Evolutionary conservation across 805 yeast species (phyloP).

Genomic region (Tetrapisispora namnaoensis): DNA sequence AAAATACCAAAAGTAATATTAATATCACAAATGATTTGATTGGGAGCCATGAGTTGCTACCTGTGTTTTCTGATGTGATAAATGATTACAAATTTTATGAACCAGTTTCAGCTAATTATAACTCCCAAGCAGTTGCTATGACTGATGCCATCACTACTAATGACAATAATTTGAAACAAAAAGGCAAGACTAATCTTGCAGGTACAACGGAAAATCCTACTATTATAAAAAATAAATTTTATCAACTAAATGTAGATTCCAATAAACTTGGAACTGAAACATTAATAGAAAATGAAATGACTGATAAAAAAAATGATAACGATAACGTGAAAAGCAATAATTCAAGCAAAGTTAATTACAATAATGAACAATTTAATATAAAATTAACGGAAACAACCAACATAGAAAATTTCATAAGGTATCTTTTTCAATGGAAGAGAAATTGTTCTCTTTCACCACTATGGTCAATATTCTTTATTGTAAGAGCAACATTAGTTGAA

Average conservation of each 20-base stretch:
- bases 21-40: background rate
- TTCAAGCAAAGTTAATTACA: background rate
- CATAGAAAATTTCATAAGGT: slow-evolving; percentile 25
- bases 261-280: background rate
- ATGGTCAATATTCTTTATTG: slow-evolving; percentile 45
- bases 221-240: slow-evolving; percentile 11
- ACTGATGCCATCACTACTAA: slow-evolving; percentile 3
- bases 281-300: background rate
- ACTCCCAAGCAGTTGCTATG: slow-evolving; percentile 19
- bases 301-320: background rate
- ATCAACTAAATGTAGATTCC: background rate
- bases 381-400: slow-evolving; percentile 20
- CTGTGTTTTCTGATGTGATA: slow-evolving; percentile 17
- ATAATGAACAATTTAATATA: background rate
- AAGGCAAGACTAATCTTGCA: background rate
- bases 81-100: slow-evolving; percentile 17
- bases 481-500: slow-evolving; percentile 40
- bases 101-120: slow-evolving; percentile 16
- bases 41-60: background rate
- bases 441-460: slow-evolving; percentile 35
- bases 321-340: background rate
- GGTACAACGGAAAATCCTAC: background rate
- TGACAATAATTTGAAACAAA: slow-evolving; percentile 2
- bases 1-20: background rate
- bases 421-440: slow-evolving; percentile 22